Evolutionary conservation across 805 yeast species (phyloP).

Genomic region (Candida krabiensis): DNA sequence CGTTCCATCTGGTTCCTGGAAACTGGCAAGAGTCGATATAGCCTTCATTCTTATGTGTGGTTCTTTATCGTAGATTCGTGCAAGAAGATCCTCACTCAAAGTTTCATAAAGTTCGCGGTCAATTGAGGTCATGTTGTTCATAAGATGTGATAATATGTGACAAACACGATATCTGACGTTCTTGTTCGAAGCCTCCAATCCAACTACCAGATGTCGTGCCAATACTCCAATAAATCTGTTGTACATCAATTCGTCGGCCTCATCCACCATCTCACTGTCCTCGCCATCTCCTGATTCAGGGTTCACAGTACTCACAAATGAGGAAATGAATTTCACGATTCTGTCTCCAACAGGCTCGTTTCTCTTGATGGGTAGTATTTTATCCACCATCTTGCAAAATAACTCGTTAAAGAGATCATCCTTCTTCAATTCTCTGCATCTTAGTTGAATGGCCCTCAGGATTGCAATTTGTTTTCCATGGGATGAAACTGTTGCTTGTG

Average conservation of each 20-base stretch:
- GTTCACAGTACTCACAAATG: slow-evolving; percentile 52
- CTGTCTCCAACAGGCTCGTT: slow-evolving; percentile 74
- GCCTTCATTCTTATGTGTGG: slow-evolving; percentile 81
- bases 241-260: slow-evolving; percentile 36
- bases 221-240: slow-evolving; percentile 58
- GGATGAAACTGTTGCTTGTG: slow-evolving; percentile 70
- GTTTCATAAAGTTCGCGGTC: slow-evolving; percentile 69
- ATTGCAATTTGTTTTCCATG: slow-evolving; percentile 74
- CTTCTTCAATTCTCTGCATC: slow-evolving; percentile 50
- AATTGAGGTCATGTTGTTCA: slow-evolving; percentile 72
- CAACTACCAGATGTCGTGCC: slow-evolving; percentile 69
- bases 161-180: slow-evolving; percentile 79
- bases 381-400: slow-evolving; percentile 63
- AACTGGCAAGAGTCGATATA: slow-evolving; percentile 70
- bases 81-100: slow-evolving; percentile 57
- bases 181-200: slow-evolving; percentile 73
- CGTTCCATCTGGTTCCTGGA: slow-evolving; percentile 60
- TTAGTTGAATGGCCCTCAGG: slow-evolving; percentile 55
- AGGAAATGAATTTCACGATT: slow-evolving; percentile 65
- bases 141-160: slow-evolving; percentile 68
- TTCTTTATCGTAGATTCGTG: slow-evolving; percentile 74
- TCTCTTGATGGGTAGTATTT: slow-evolving; percentile 65
- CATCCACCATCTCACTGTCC: slow-evolving; percentile 29
- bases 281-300: slow-evolving; percentile 37
- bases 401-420: slow-evolving; percentile 59